phyloP scores from a whole-genome alignment of 2,329 filamentous ascomycete genomes.

The Trichophyton mentagrophytes region DNA sequence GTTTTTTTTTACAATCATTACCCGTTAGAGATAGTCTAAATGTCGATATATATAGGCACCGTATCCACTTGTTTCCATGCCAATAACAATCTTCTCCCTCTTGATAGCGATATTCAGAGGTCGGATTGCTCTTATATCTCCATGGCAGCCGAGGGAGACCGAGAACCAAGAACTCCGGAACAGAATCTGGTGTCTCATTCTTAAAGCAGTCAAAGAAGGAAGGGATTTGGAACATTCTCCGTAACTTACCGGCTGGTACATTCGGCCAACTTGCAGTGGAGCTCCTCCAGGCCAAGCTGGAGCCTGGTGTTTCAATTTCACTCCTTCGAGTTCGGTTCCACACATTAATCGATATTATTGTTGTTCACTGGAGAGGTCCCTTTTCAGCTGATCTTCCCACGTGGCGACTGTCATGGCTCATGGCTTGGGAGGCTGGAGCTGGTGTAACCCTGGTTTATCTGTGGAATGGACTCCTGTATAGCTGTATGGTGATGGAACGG shows the following conservation, averaged over 20 bases:
- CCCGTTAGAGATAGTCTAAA: background rate
- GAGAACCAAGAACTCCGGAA: background rate
- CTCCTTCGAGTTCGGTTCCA: background rate
- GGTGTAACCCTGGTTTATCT: background rate
- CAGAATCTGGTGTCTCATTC: conserved; percentile 1
- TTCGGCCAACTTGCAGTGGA: background rate
- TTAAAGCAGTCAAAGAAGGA: background rate
- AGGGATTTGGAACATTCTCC: background rate
- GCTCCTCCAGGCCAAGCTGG: background rate
- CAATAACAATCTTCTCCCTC: background rate
- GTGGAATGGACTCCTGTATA: background rate
- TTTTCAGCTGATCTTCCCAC: background rate
- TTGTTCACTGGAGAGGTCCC: background rate
- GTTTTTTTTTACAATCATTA: too few relatives aligned
- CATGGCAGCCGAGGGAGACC: background rate
- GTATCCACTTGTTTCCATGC: background rate
- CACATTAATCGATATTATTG: background rate
- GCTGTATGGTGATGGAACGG: background rate
- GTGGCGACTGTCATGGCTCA: background rate
- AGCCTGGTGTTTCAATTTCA: conserved; percentile 2
- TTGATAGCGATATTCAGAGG: background rate
- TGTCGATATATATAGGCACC: background rate
- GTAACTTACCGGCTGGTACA: background rate
- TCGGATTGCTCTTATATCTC: background rate
- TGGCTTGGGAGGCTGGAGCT: background rate